Conservation (phyloP, 73 alveolate species). For the Paramecium pentaurelia region DNA sequence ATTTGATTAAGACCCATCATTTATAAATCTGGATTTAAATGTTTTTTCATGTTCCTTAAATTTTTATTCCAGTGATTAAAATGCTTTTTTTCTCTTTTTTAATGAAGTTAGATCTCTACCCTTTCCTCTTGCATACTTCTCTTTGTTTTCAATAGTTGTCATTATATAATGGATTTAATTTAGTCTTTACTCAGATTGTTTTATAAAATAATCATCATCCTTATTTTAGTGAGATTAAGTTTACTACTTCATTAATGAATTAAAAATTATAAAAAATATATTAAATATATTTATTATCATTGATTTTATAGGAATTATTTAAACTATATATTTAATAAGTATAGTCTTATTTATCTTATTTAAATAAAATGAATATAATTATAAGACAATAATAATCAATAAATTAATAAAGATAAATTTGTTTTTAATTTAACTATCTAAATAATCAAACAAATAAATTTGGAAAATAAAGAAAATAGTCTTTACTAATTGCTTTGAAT, state of each 20-base stretch:
- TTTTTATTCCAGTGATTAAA: not conserved
- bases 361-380: too few species aligned
- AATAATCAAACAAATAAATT: too few species aligned
- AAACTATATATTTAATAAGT: too few species aligned
- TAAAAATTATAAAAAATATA: not conserved
- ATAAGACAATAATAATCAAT: not conserved
- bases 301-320: not conserved
- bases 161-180: not conserved
- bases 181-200: not conserved
- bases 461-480: too few species aligned
- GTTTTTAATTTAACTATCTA: too few species aligned
- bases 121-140: not conserved
- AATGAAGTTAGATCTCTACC: slow-evolving; percentile 24
- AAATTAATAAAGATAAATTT: not conserved
- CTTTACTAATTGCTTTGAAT: too few species aligned
- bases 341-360: too few species aligned
- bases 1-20: not conserved
- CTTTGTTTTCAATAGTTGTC: not conserved
- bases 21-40: not conserved
- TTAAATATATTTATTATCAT: not conserved
- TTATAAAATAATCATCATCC: not conserved
- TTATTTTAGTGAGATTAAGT: not conserved
- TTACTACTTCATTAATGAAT: not conserved
- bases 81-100: not conserved
- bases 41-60: slow-evolving; percentile 14